Percentiles rank a stretch among this genome's conserved stretches.
These are phyloP conservation scores for Amphirosellinia nigrospora DNA, from an alignment of 495 filamentous ascomycete genomes.

Conservation along the genomic window DNA sequence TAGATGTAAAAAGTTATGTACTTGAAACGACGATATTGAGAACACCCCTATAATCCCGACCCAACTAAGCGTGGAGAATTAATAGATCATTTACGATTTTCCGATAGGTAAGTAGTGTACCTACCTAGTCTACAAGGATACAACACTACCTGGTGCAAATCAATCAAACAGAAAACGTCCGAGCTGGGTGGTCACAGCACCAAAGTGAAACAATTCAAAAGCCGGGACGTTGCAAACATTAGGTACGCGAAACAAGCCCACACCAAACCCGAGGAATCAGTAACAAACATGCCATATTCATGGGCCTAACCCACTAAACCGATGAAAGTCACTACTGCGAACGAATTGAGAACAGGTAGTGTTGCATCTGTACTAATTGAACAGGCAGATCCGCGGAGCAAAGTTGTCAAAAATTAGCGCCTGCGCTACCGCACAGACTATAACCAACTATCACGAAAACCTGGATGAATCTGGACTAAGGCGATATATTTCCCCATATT, in stretches of 20 bases:
- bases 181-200: not conserved
- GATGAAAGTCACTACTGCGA: not conserved
- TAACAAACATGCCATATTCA: not conserved
- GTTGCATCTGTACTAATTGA: not conserved
- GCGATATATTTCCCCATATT: not conserved
- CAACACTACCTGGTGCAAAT: not conserved
- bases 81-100: not conserved
- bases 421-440: constrained; percentile 8
- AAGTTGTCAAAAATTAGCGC: constrained; percentile 8
- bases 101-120: not conserved
- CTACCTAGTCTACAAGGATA: not conserved
- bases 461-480: not conserved
- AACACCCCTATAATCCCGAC: not conserved
- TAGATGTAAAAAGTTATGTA: not conserved
- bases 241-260: not conserved
- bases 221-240: not conserved
- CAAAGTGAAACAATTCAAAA: constrained; percentile 4
- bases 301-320: not conserved
- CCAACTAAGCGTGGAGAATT: not conserved
- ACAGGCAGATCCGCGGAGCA: not conserved
- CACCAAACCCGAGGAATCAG: constrained; percentile 5
- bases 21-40: not conserved
- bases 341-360: not conserved
- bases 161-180: not conserved
- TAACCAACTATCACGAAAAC: constrained; percentile 3